Conservation (phyloP, 345 rosid genomes). For the Lepidium didymum region DNA sequence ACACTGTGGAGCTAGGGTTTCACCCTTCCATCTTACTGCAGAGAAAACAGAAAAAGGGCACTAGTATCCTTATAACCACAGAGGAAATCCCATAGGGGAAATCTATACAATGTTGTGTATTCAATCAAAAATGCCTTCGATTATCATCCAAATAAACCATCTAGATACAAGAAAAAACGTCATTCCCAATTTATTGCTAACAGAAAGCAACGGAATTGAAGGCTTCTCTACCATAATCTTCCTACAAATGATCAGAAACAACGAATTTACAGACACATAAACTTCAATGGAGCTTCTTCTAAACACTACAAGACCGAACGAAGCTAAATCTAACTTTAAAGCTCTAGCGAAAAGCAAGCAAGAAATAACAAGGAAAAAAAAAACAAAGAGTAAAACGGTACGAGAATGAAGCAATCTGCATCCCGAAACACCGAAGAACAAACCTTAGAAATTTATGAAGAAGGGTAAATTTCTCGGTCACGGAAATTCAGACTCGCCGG, state of each 20-base stretch:
- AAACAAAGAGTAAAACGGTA: not conserved
- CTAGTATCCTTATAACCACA: constrained; percentile 1
- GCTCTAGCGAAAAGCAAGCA: not conserved
- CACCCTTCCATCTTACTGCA: constrained; percentile 11
- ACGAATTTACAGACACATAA: not conserved
- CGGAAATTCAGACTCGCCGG: constrained; percentile 18
- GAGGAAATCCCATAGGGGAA: not conserved
- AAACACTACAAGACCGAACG: constrained; percentile 10
- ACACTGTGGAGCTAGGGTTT: constrained; percentile 31
- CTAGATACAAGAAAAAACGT: not conserved
- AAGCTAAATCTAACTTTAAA: not conserved
- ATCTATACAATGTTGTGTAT: not conserved
- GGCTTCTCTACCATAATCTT: not conserved
- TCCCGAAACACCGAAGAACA: constrained; percentile 1
- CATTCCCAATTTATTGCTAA: not conserved
- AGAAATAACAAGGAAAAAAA: not conserved
- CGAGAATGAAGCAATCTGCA: constrained; percentile 23
- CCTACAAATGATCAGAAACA: not conserved
- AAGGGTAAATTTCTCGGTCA: not conserved
- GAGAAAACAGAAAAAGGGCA: not conserved
- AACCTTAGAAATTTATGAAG: constrained; percentile 1
- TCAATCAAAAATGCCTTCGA: not conserved
- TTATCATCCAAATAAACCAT: constrained; percentile 7
- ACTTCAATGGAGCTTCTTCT: not conserved
- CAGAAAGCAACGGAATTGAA: constrained; percentile 13